Evolutionary conservation across 179 eudicot genomes (phyloP).

Genomic region (Amaranthus tricolor): DNA sequence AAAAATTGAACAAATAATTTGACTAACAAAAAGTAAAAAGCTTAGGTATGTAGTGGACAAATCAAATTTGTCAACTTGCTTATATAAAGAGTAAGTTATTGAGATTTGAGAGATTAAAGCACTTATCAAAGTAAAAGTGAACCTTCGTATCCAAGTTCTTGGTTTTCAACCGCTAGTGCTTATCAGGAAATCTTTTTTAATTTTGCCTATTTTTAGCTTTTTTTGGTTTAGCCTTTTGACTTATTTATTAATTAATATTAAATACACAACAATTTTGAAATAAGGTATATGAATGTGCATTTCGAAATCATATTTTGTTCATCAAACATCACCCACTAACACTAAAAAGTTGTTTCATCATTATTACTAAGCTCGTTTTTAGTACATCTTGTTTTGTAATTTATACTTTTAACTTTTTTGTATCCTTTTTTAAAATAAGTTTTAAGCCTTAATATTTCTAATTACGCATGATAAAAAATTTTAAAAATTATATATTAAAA

Average conservation of each 20-base stretch:
- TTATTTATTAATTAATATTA: background rate
- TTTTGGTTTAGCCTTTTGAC: constrained; percentile 6
- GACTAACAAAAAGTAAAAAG: background rate
- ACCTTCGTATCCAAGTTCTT: constrained; percentile 5
- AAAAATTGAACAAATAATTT: background rate
- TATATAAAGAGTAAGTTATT: background rate
- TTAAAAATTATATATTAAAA: too few relatives aligned
- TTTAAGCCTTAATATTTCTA: too few relatives aligned
- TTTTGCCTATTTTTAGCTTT: constrained; percentile 2
- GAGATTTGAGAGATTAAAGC: constrained; percentile 11
- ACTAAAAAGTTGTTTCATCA: background rate
- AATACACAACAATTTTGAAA: background rate
- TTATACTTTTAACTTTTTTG: too few relatives aligned
- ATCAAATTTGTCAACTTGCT: background rate
- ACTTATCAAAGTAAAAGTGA: constrained; percentile 18
- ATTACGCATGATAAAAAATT: too few relatives aligned
- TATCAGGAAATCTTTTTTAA: constrained; percentile 10
- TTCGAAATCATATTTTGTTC: background rate
- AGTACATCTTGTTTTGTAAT: too few relatives aligned
- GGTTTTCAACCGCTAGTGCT: constrained; percentile 4
- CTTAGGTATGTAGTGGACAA: background rate
- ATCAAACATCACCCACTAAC: constrained; percentile 4
- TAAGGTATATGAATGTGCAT: background rate
- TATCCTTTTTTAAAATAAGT: too few relatives aligned
- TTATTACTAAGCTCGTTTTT: too few relatives aligned